Conservation (phyloP, 2,329 filamentous ascomycete genomes). For the Fusarium miscanthi region DNA sequence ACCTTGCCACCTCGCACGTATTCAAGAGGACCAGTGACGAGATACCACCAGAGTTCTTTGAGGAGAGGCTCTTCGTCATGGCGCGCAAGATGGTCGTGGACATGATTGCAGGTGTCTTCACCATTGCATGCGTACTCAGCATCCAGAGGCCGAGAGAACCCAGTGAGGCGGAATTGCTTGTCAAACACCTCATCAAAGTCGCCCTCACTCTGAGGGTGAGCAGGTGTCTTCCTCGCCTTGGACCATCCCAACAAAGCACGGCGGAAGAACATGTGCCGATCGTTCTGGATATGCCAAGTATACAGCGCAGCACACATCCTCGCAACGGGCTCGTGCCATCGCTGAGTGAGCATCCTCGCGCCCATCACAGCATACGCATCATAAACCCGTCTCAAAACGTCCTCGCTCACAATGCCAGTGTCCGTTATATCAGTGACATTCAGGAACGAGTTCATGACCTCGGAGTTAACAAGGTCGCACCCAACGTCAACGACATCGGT, state of each 20-base stretch:
- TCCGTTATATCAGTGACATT: slow-evolving; percentile 39
- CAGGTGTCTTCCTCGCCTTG: slow-evolving; percentile 45
- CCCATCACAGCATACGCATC: slow-evolving; percentile 39
- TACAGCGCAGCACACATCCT: slow-evolving; percentile 48
- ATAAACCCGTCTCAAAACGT: slow-evolving; percentile 32
- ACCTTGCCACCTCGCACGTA: slow-evolving; percentile 32
- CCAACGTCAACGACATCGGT: slow-evolving; percentile 41
- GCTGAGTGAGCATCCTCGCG: slow-evolving; percentile 46
- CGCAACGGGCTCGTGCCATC: slow-evolving; percentile 49
- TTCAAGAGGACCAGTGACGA: slow-evolving; percentile 27
- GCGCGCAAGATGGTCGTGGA: slow-evolving; percentile 6
- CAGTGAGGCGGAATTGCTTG: slow-evolving; percentile 42
- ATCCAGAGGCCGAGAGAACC: slow-evolving; percentile 41
- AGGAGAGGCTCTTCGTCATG: slow-evolving; percentile 27
- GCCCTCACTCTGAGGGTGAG: slow-evolving; percentile 41
- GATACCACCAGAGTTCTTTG: slow-evolving; percentile 33
- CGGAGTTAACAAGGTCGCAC: slow-evolving; percentile 39
- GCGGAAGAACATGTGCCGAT: slow-evolving; percentile 48
- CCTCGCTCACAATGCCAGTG: slow-evolving; percentile 30
- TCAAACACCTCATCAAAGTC: slow-evolving; percentile 49
- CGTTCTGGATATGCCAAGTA: slow-evolving; percentile 49
- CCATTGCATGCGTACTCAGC: slow-evolving; percentile 28
- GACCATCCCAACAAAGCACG: slow-evolving; percentile 46
- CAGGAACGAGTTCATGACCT: slow-evolving; percentile 42
- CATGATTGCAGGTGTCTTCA: slow-evolving; percentile 32